Evolutionary conservation across 2,329 filamentous ascomycete genomes (phyloP).

Genomic region (Cytospora mali): DNA sequence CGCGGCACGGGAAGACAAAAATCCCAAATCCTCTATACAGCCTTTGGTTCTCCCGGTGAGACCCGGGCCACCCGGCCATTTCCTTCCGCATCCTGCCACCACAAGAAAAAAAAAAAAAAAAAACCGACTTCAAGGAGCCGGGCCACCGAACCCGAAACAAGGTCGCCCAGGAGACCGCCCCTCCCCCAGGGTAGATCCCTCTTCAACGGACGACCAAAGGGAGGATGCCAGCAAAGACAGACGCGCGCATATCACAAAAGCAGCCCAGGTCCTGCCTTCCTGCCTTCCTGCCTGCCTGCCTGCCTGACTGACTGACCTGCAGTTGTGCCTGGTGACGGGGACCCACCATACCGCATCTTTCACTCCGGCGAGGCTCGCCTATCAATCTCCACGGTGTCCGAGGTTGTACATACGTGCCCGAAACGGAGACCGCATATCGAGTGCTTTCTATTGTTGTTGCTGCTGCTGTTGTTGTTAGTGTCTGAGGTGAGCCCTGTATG

Average conservation of each 20-base stretch:
- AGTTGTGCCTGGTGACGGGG: constrained; percentile 8
- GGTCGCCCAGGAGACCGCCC: not conserved
- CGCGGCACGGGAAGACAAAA: not conserved
- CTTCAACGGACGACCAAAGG: constrained; percentile 11
- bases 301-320: not conserved
- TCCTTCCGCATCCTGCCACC: not conserved
- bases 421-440: not conserved
- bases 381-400: constrained; percentile 13
- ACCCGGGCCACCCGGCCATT: not conserved
- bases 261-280: not conserved
- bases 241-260: constrained; percentile 8
- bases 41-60: not conserved
- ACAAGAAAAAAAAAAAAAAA: no score
- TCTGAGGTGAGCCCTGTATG: not conserved
- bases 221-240: constrained; percentile 17
- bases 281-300: not conserved
- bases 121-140: not conserved
- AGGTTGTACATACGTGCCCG: constrained; percentile 4
- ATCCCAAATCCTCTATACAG: no score
- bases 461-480: not conserved
- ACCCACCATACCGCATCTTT: not conserved
- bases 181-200: constrained; percentile 1
- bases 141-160: not conserved
- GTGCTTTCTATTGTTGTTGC: not conserved
- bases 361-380: constrained; percentile 1